Percentiles rank a stretch among this genome's conserved stretches.
Conservation (phyloP, 371 early-diverging fungal species). For the Apophysomyces sp. region DNA sequence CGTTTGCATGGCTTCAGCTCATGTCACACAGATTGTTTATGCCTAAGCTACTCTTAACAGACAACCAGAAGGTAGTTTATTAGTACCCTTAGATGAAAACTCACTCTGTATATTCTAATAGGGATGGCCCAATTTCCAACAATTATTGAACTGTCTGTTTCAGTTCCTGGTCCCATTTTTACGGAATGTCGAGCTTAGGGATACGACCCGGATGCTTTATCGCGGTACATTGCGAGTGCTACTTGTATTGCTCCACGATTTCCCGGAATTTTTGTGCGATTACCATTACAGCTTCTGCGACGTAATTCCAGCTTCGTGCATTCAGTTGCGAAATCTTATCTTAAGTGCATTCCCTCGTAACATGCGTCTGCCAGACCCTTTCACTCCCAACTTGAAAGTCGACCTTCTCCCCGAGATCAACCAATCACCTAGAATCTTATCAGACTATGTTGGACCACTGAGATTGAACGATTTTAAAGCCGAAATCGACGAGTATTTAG, state of each 20-base stretch:
- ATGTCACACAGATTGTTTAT: slow-evolving; percentile 92
- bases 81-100: neutral
- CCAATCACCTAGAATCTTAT: slow-evolving; percentile 81
- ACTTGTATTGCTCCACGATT: slow-evolving; percentile 94
- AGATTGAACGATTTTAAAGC: slow-evolving; percentile 58
- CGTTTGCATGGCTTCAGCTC: slow-evolving; percentile 95
- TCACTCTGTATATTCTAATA: slow-evolving; percentile 19
- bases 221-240: slow-evolving; percentile 89
- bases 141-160: slow-evolving; percentile 78
- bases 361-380: slow-evolving; percentile 96
- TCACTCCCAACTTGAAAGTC: slow-evolving; percentile 93
- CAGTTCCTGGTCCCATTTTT: slow-evolving; percentile 88
- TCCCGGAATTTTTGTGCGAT: slow-evolving; percentile 95
- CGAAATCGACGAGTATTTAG: slow-evolving; percentile 74
- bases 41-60: slow-evolving; percentile 80
- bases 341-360: slow-evolving; percentile 94
- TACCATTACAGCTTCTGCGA: slow-evolving; percentile 92
- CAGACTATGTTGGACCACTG: slow-evolving; percentile 74
- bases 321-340: slow-evolving; percentile 94
- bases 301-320: slow-evolving; percentile 90
- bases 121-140: slow-evolving; percentile 89
- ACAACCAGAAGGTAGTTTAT: slow-evolving; percentile 60
- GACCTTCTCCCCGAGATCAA: slow-evolving; percentile 86
- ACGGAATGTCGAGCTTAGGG: slow-evolving; percentile 62
- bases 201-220: slow-evolving; percentile 85